These are phyloP conservation scores for Verbascum thapsus DNA, from an alignment of 257 asterid species.

Conservation along the genomic window DNA sequence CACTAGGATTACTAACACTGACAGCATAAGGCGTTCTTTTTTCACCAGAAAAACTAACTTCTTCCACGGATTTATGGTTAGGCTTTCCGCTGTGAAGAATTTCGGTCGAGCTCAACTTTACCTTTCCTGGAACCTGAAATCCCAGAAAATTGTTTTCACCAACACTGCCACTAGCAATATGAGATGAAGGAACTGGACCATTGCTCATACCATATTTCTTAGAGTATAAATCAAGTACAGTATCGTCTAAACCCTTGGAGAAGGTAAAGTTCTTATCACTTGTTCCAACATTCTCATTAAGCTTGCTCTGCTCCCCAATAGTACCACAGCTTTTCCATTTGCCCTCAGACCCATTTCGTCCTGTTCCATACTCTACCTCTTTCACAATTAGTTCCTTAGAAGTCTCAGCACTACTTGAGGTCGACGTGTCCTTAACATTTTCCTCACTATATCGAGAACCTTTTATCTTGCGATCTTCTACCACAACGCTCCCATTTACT, in stretches of 20 bases:
- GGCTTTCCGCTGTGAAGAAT: slow-evolving; percentile 43
- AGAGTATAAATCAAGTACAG: slow-evolving; percentile 64
- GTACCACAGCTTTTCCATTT: slow-evolving; percentile 54
- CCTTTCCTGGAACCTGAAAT: slow-evolving; percentile 57
- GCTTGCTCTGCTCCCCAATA: slow-evolving; percentile 51
- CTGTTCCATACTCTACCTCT: slow-evolving; percentile 79
- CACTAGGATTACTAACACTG: slow-evolving; percentile 46
- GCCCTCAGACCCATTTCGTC: slow-evolving; percentile 54
- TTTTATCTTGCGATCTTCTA: slow-evolving; percentile 39
- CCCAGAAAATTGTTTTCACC: slow-evolving; percentile 48
- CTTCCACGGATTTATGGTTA: slow-evolving; percentile 47
- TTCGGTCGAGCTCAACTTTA: slow-evolving; percentile 45
- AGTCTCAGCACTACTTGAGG: slow-evolving; percentile 42
- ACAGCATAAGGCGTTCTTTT: slow-evolving; percentile 60
- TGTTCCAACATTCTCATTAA: slow-evolving; percentile 48
- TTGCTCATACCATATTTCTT: slow-evolving; percentile 54
- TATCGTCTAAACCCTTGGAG: slow-evolving; percentile 61
- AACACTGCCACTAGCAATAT: slow-evolving; percentile 45
- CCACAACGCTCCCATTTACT: slow-evolving; percentile 44
- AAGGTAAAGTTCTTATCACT: slow-evolving; percentile 61
- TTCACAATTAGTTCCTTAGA: slow-evolving; percentile 85
- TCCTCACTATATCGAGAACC: slow-evolving; percentile 41
- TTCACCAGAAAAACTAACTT: slow-evolving; percentile 48
- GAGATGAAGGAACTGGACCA: slow-evolving; percentile 47
- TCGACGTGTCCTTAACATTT: slow-evolving; percentile 37